Evolutionary conservation across 192 early-diverging fungal species (phyloP).

Genomic region (Umbelopsis ramanniana): DNA sequence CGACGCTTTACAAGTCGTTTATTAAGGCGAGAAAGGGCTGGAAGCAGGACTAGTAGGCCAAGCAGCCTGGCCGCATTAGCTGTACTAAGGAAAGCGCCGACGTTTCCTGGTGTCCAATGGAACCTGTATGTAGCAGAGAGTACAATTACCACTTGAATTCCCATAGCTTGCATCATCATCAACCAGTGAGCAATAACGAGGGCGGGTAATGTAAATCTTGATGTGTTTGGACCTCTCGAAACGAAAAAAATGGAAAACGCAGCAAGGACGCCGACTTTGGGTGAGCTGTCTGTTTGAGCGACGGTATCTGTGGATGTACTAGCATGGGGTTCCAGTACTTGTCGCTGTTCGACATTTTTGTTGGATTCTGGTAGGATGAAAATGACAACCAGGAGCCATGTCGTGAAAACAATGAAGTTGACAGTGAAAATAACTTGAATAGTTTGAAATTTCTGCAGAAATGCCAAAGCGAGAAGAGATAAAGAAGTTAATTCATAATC

Average conservation of each 20-base stretch:
- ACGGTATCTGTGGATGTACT: background rate
- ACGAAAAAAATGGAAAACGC: slow-evolving; percentile 9
- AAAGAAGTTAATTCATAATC: background rate
- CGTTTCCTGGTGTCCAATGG: slow-evolving; percentile 8
- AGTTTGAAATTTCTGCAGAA: background rate
- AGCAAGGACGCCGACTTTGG: background rate
- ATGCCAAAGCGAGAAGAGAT: background rate
- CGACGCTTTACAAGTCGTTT: background rate
- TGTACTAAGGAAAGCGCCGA: slow-evolving; percentile 9
- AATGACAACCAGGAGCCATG: background rate
- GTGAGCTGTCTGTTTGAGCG: background rate
- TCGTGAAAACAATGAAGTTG: background rate
- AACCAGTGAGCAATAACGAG: slow-evolving; percentile 10
- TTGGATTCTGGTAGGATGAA: slow-evolving; percentile 13
- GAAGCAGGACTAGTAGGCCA: background rate
- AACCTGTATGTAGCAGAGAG: slow-evolving; percentile 16
- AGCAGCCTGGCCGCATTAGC: background rate
- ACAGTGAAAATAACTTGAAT: background rate
- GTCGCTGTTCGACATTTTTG: slow-evolving; percentile 18
- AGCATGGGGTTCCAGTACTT: slow-evolving; percentile 4
- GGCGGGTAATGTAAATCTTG: background rate
- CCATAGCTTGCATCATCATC: slow-evolving; percentile 21
- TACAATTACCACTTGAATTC: slow-evolving; percentile 4
- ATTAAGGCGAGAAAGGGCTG: background rate
- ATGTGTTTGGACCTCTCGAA: background rate